These are phyloP conservation scores for Aspergillus sp. DNA, from an alignment of 2,329 filamentous ascomycete genomes.

Conservation along the genomic window DNA sequence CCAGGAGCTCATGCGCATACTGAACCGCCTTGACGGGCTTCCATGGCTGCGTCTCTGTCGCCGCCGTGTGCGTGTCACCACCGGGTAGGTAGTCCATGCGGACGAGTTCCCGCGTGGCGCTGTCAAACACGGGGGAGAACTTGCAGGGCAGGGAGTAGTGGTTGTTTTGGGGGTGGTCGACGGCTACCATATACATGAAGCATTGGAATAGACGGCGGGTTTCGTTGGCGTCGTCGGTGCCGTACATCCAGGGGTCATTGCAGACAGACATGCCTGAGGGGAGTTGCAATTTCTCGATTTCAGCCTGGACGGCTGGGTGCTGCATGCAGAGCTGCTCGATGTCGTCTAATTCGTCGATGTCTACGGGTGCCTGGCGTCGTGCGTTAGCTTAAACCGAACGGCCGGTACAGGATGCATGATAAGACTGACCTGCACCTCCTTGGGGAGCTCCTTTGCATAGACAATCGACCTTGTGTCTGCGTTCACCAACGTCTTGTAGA, in stretches of 20 bases:
- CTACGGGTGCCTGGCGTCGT: slow-evolving; percentile 49
- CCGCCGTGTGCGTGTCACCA: slow-evolving; percentile 46
- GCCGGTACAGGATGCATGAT: background rate
- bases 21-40: slow-evolving; percentile 46
- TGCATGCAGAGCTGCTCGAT: slow-evolving; percentile 49
- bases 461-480: slow-evolving; percentile 28
- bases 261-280: slow-evolving; percentile 50
- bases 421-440: slow-evolving; percentile 36
- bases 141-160: slow-evolving; percentile 31
- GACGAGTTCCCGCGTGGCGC: slow-evolving; percentile 54
- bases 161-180: slow-evolving; percentile 30
- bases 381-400: slow-evolving; percentile 45
- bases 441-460: slow-evolving; percentile 36
- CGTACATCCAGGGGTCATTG: slow-evolving; percentile 63
- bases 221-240: slow-evolving; percentile 35
- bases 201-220: slow-evolving; percentile 33
- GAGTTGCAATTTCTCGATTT: slow-evolving; percentile 51
- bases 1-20: slow-evolving; percentile 56
- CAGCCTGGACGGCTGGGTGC: slow-evolving; percentile 49
- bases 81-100: slow-evolving; percentile 63
- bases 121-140: slow-evolving; percentile 44
- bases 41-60: slow-evolving; percentile 49
- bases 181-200: slow-evolving; percentile 31
- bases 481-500: slow-evolving; percentile 34
- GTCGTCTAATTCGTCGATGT: slow-evolving; percentile 52